These are phyloP conservation scores for Microdochium bolleyi DNA, from an alignment of 2,329 filamentous ascomycete species.

Conservation along the genomic window DNA sequence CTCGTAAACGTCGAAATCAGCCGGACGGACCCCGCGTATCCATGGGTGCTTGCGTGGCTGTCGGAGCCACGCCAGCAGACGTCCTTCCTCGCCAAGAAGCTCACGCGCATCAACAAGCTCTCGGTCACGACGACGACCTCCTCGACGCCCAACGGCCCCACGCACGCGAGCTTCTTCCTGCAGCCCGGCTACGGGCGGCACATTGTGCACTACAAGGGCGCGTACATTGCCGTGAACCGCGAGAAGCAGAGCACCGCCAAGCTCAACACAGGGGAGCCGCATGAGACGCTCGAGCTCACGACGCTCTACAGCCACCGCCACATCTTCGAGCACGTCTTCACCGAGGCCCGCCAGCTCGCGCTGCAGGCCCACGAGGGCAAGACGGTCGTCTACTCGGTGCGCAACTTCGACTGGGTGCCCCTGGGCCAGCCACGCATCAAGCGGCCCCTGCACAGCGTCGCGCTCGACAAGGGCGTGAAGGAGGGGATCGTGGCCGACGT, in stretches of 20 bases:
- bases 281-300: constrained; percentile 89
- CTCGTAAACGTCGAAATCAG: constrained; percentile 95
- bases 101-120: constrained; percentile 53
- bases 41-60: constrained; percentile 93
- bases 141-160: constrained; percentile 56
- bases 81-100: constrained; percentile 49
- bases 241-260: constrained; percentile 81
- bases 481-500: constrained; percentile 72
- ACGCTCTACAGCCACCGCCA: constrained; percentile 84
- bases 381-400: constrained; percentile 82
- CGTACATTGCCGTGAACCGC: constrained; percentile 80
- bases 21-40: constrained; percentile 86
- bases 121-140: constrained; percentile 47
- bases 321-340: constrained; percentile 84
- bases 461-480: constrained; percentile 75
- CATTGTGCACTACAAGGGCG: constrained; percentile 76
- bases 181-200: constrained; percentile 89
- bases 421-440: constrained; percentile 83
- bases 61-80: constrained; percentile 65
- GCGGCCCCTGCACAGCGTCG: constrained; percentile 78
- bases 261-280: constrained; percentile 75
- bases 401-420: constrained; percentile 75
- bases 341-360: constrained; percentile 76
- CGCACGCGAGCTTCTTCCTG: constrained; percentile 74
- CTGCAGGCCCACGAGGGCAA: constrained; percentile 80